phyloP scores from a whole-genome alignment of 495 filamentous ascomycete species.

The Annulohypoxylon maeteangense region DNA sequence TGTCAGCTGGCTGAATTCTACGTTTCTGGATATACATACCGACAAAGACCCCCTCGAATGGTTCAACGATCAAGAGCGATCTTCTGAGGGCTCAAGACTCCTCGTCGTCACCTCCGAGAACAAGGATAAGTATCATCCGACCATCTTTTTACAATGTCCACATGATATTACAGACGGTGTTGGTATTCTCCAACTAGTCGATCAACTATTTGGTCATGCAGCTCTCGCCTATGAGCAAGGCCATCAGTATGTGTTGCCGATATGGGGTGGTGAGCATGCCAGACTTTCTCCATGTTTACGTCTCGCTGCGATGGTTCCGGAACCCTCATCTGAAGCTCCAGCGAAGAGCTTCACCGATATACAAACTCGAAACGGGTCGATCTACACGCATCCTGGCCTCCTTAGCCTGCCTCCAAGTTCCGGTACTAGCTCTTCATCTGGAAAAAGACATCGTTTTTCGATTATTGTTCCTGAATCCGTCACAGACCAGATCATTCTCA shows the following conservation, averaged over 20 bases:
- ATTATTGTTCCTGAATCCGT: conserved; percentile 18
- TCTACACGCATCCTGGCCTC: conserved; percentile 27
- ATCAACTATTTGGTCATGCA: conserved; percentile 40
- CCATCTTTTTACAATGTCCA: conserved; percentile 57
- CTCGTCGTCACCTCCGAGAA: conserved; percentile 48
- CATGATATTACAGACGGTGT: conserved; percentile 63
- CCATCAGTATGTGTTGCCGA: conserved; percentile 34
- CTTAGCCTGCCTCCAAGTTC: conserved; percentile 26
- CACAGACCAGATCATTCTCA: conserved; percentile 30
- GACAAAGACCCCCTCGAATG: conserved; percentile 50
- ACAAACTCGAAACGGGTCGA: conserved; percentile 20
- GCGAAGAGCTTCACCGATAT: conserved; percentile 24
- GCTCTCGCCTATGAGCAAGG: conserved; percentile 32
- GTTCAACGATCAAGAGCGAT: conserved; percentile 56
- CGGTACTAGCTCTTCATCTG: neutral
- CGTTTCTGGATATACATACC: conserved; percentile 49
- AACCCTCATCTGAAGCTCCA: conserved; percentile 20
- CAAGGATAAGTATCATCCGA: conserved; percentile 28
- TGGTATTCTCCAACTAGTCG: conserved; percentile 55
- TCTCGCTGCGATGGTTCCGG: conserved; percentile 38
- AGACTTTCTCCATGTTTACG: conserved; percentile 33
- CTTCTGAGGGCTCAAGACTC: conserved; percentile 51
- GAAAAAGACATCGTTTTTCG: conserved; percentile 36
- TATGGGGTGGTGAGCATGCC: conserved; percentile 19
- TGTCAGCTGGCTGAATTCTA: conserved; percentile 51